These are phyloP conservation scores for Rhizopogon rudus DNA, from an alignment of 768 basidiomycete genomes.

Conservation along the genomic window DNA sequence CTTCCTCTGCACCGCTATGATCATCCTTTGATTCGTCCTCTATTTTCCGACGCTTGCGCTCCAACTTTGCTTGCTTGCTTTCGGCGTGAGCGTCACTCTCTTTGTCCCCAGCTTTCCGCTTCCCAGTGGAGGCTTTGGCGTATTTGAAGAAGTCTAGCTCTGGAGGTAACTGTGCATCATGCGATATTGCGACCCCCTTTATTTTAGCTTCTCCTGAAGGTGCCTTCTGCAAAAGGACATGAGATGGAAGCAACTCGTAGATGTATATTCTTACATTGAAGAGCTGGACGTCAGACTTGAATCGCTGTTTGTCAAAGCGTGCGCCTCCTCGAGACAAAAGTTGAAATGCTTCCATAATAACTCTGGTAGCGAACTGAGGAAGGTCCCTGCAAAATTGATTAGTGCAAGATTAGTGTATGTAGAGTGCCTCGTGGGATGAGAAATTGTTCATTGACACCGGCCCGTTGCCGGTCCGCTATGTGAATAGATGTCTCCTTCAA, in stretches of 20 bases:
- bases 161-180: constrained; percentile 55
- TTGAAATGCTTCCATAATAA: constrained; percentile 80
- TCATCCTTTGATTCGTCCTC: constrained; percentile 20
- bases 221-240: constrained; percentile 17
- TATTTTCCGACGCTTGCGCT: constrained; percentile 25
- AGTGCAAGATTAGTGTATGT: no score
- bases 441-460: no score
- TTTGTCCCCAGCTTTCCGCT: constrained; percentile 40
- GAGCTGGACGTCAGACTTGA: constrained; percentile 61
- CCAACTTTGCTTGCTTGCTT: constrained; percentile 5
- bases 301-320: constrained; percentile 73
- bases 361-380: neutral
- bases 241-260: neutral
- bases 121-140: constrained; percentile 48
- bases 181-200: constrained; percentile 15
- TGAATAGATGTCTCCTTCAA: no score
- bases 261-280: constrained; percentile 52
- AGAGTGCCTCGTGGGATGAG: no score
- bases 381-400: neutral
- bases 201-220: constrained; percentile 16
- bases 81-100: constrained; percentile 10
- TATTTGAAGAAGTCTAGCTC: constrained; percentile 95
- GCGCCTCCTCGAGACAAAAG: constrained; percentile 84
- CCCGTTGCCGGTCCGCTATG: no score
- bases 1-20: constrained; percentile 18